phyloP scores from a whole-genome alignment of 148 eudicot species.

The Heliamphora exappendiculata region DNA sequence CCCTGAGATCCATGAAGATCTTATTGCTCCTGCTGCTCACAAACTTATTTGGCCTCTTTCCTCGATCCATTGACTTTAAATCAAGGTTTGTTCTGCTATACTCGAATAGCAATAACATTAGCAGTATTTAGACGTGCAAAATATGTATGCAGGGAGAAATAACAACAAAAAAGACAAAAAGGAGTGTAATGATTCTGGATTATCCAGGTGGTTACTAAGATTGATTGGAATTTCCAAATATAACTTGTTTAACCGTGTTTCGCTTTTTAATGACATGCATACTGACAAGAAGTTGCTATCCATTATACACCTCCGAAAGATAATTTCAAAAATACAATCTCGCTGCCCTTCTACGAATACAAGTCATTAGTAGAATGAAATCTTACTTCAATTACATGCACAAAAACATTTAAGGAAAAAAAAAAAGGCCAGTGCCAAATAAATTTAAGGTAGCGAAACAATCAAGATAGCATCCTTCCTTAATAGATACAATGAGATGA shows the following conservation, averaged over 20 bases:
- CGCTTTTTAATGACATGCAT: neutral
- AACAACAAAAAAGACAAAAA: conserved; percentile 2
- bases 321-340: neutral
- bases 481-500: neutral
- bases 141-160: neutral
- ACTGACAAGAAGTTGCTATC: neutral
- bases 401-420: neutral
- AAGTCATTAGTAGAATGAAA: neutral
- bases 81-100: neutral
- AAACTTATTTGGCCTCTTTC: conserved; percentile 24
- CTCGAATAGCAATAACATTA: conserved; percentile 3
- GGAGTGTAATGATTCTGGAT: neutral
- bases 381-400: neutral
- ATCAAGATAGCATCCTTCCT: neutral
- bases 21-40: conserved; percentile 12
- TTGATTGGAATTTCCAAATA: neutral
- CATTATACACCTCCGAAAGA: neutral
- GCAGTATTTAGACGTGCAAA: neutral
- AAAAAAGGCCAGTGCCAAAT: neutral
- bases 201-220: neutral
- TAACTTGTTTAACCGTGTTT: neutral
- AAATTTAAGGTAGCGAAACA: neutral
- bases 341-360: neutral
- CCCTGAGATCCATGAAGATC: conserved; percentile 47
- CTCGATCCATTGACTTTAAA: conserved; percentile 32